A percentile compares a stretch with the other conserved stretches of the same genome.
Evolutionary conservation across 495 filamentous ascomycete genomes (phyloP).

Genomic region (Aspergillus bertholletiae): DNA sequence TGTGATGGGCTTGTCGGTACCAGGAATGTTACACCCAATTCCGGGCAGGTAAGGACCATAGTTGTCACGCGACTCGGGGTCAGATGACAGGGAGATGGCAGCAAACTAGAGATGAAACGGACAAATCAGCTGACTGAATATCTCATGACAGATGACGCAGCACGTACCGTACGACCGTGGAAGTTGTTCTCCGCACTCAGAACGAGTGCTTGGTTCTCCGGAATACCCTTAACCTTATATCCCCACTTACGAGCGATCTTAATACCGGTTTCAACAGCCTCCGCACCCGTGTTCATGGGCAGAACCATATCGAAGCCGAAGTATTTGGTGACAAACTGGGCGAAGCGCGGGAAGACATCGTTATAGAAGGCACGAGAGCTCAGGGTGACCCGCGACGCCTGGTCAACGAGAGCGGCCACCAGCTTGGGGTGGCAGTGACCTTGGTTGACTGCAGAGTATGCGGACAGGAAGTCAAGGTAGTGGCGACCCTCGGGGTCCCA

Average conservation of each 20-base stretch:
- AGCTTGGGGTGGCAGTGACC: constrained; percentile 98
- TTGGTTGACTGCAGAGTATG: constrained; percentile 98
- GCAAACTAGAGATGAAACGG: constrained; percentile 62
- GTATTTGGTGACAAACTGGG: constrained; percentile 79
- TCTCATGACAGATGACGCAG: not conserved
- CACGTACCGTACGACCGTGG: constrained; percentile 85
- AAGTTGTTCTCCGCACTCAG: constrained; percentile 90
- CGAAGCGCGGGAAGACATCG: constrained; percentile 96
- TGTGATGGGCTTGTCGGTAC: constrained; percentile 71
- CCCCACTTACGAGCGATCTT: constrained; percentile 99
- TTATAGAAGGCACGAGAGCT: constrained; percentile 98
- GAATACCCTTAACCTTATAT: constrained; percentile 93
- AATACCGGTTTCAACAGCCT: constrained; percentile 97
- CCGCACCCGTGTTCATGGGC: constrained; percentile 98
- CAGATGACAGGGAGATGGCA: constrained; percentile 89
- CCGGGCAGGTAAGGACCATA: constrained; percentile 94
- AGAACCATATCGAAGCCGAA: constrained; percentile 99
- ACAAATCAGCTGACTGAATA: not conserved
- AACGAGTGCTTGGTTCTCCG: constrained; percentile 77
- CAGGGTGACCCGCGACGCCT: constrained; percentile 85
- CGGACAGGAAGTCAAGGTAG: constrained; percentile 97
- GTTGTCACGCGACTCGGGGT: constrained; percentile 93
- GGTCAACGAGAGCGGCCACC: constrained; percentile 81
- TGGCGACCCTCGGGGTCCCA: constrained; percentile 98
- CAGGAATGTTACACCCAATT: constrained; percentile 73